Base-by-base conservation (phyloP, 495 filamentous ascomycete species). In the Aspergillus bertholletiae region DNA sequence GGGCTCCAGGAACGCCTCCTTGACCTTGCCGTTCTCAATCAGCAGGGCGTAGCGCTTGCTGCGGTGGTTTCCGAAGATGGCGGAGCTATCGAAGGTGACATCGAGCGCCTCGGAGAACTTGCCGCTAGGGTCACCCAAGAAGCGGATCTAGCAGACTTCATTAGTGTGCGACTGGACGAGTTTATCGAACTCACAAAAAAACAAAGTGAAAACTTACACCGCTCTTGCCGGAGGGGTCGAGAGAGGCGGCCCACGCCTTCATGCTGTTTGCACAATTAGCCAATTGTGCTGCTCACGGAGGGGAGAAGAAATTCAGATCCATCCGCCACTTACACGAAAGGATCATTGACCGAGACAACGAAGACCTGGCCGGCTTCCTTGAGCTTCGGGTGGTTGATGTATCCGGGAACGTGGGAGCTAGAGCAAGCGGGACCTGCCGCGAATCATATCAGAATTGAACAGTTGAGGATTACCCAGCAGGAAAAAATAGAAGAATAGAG, bases 321-420 rank as follows among this genome's bases (percentile, higher is more conserved):
- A 20, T 32, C 23, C 3, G 40, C 3, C 17, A 73, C 88, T 75
- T 81, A 95, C 84, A 97, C 94, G 71, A 97, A 97, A 24, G 92
- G 83, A 69, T 98, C 94, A 73, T 98, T 98, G 68, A 97, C 91
- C 22, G 85, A 80, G 47, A 98, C 85, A 23, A 97, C 90, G 57
- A 93, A 95, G 37, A 93, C 87, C 45, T 83, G 66, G 46, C 93
- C 90, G 12, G 87, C 90, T 46, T 84, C 78, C 74, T 85, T 87
- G 43, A 89, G 75, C 69, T 84, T 81, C 35, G 84, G 80, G 64
- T 86, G 85, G 60, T 83, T 83, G 69, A 95, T 85, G 66, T 89
- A 97, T 27, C 89, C 85, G 5, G 90, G 90, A 44, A 95, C 77
- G 63, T 96, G 91, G 48, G 76, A 83, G 55, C 82, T 75, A 20